Evolutionary conservation across 495 filamentous ascomycete species (phyloP), one percentile per base, ranked within the genome.

Genomic region (Lentithecium fluviatile): DNA sequence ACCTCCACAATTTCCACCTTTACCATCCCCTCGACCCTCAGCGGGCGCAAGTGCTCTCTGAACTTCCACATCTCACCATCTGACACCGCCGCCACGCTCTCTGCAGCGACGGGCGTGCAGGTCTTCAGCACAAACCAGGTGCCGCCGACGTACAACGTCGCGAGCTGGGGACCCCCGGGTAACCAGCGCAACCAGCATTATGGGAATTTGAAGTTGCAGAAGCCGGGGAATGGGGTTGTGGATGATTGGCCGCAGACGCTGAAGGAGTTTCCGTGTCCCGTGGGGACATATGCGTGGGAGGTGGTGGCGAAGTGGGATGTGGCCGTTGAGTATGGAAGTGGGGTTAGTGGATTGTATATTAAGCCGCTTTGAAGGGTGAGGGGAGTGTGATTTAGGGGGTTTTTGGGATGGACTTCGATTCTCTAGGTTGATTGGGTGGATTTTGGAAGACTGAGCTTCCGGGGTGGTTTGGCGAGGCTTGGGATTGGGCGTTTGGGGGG

Each of bases 1-100:
- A 29, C 24, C 20, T 46, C 46, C 36, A 64, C 61, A 8, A 47
- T 64, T 1, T 40, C 43, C 8, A 64, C 53, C 36, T 64, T 64
- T 54, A 20, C 5, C 46, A 64, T 64, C 17, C 61, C 54, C 6
- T 1, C 61, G 5, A 4, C 3, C 26, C 6, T 48, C 23, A 29
- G 21, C 21, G 61, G 61, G 24, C 6, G 37, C 15, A 52, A 32
- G 8, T 64, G 61, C 54, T 6, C 12, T 1, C 40, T 58, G 5
- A n/a, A 32, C 40, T 52, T 64, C 47, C 20, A 26, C 15, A 54
- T 64, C 48, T 46, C 49, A 23, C 21, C 52, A 8, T 2, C 15
- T 2, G n/a, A 32, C 11, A n/a, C n/a, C 11, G 42, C 47, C 0
- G 34, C 24, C 6, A 52, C 6, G 23, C 21, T 62, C 1, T 4